These are phyloP conservation scores for Rosa hybrid DNA, from an alignment of 331 rosid genomes.

Conservation along the genomic window DNA sequence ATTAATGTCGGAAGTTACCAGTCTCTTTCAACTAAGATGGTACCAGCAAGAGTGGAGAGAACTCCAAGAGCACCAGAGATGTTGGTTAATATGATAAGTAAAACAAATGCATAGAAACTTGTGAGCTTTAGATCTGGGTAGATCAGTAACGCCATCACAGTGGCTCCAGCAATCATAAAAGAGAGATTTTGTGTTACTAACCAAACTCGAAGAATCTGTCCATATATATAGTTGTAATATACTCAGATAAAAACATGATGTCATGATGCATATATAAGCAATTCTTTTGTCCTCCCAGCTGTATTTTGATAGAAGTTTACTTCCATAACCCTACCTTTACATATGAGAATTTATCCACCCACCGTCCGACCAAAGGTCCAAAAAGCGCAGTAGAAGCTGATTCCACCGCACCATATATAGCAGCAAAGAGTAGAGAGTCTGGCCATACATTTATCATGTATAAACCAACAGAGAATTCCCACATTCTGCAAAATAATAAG, in stretches of 20 bases:
- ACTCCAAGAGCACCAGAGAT: slow-evolving; percentile 74
- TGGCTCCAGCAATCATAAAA: slow-evolving; percentile 65
- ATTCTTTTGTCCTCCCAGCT: background rate
- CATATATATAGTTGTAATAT: slow-evolving; percentile 24
- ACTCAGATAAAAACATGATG: background rate
- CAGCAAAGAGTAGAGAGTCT: slow-evolving; percentile 73
- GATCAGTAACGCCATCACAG: slow-evolving; percentile 53
- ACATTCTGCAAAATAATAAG: slow-evolving; percentile 58
- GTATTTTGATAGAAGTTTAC: background rate
- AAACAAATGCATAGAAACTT: slow-evolving; percentile 50
- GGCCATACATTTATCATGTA: slow-evolving; percentile 95
- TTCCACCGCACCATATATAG: slow-evolving; percentile 84
- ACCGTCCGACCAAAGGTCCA: slow-evolving; percentile 77
- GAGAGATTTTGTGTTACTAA: slow-evolving; percentile 70
- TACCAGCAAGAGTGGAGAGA: slow-evolving; percentile 85
- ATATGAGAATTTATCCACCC: slow-evolving; percentile 67
- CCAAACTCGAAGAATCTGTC: slow-evolving; percentile 86
- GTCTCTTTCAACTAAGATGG: slow-evolving; percentile 91
- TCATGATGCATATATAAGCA: background rate
- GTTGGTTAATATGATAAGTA: slow-evolving; percentile 57
- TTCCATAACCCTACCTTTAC: slow-evolving; percentile 44
- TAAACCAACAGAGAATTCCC: slow-evolving; percentile 96
- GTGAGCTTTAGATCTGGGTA: slow-evolving; percentile 56
- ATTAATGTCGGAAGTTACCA: slow-evolving; percentile 52
- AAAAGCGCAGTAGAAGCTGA: slow-evolving; percentile 76